phyloP scores from a whole-genome alignment of 371 early-diverging fungal species.

The Mortierella sp. region DNA sequence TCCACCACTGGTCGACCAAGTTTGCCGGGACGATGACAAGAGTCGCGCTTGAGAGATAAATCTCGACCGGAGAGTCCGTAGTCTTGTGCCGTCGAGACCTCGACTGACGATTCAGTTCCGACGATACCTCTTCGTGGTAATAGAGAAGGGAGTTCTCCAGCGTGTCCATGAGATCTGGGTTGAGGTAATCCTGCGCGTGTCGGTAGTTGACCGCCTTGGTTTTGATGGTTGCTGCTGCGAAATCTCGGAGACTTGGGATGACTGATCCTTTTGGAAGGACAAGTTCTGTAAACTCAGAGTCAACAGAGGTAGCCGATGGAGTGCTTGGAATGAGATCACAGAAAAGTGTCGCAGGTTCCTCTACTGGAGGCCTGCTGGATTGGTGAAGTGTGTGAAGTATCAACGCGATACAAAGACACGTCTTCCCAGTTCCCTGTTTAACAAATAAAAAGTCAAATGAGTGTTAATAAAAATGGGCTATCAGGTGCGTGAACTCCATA shows the following conservation, averaged over 20 bases:
- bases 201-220: constrained; percentile 61
- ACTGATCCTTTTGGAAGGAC: neutral
- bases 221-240: constrained; percentile 59
- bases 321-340: constrained; percentile 55
- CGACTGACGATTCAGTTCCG: constrained; percentile 17
- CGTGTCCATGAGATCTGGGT: constrained; percentile 33
- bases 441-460: neutral
- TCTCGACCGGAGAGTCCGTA: constrained; percentile 36
- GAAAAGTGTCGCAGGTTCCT: constrained; percentile 33
- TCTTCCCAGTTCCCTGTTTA: constrained; percentile 81
- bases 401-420: constrained; percentile 76
- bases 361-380: constrained; percentile 59
- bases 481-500: neutral
- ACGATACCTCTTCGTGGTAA: constrained; percentile 58
- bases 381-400: constrained; percentile 71
- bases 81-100: constrained; percentile 34
- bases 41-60: constrained; percentile 73
- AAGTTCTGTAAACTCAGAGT: neutral
- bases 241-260: constrained; percentile 58
- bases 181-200: constrained; percentile 52
- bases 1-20: constrained; percentile 79
- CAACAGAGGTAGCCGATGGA: constrained; percentile 13
- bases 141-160: constrained; percentile 63
- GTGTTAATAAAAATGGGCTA: neutral
- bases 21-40: constrained; percentile 85